Conservation (phyloP, 148 eudicot species). For the Rhododendron griersonianum region DNA sequence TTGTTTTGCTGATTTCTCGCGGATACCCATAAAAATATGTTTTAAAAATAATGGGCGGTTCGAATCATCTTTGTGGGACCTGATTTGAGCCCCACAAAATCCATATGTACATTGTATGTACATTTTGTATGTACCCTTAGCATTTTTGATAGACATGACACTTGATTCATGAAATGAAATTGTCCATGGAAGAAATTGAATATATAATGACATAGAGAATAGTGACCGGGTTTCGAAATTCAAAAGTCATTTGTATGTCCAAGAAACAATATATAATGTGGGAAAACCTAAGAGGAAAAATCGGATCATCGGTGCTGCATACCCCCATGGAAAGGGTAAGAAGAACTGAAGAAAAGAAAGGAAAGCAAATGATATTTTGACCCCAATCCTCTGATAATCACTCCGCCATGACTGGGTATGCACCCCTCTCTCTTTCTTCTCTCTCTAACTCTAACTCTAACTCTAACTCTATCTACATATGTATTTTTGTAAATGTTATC, state of each 20-base stretch:
- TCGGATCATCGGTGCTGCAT: not conserved
- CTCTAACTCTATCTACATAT: not conserved
- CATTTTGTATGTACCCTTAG: too few relatives aligned
- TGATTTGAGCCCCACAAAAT: too few relatives aligned
- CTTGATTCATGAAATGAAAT: too few relatives aligned
- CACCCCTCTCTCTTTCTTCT: not conserved
- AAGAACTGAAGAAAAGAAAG: not conserved
- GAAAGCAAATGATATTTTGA: not conserved
- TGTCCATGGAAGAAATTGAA: too few relatives aligned
- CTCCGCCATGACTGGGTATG: conserved; percentile 15
- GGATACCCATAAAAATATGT: too few relatives aligned
- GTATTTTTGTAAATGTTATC: not conserved
- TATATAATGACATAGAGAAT: too few relatives aligned
- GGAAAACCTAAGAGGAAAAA: not conserved
- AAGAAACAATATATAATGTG: not conserved
- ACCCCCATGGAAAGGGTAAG: not conserved
- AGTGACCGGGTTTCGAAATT: not conserved
- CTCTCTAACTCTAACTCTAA: not conserved
- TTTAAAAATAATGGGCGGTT: too few relatives aligned
- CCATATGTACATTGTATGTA: too few relatives aligned
- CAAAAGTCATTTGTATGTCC: not conserved
- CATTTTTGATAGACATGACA: too few relatives aligned
- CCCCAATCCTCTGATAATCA: not conserved
- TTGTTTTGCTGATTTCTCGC: too few relatives aligned
- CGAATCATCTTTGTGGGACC: too few relatives aligned